phyloP scores from a whole-genome alignment of 1,139 yeast species.

The Yamadazyma atlantica region DNA sequence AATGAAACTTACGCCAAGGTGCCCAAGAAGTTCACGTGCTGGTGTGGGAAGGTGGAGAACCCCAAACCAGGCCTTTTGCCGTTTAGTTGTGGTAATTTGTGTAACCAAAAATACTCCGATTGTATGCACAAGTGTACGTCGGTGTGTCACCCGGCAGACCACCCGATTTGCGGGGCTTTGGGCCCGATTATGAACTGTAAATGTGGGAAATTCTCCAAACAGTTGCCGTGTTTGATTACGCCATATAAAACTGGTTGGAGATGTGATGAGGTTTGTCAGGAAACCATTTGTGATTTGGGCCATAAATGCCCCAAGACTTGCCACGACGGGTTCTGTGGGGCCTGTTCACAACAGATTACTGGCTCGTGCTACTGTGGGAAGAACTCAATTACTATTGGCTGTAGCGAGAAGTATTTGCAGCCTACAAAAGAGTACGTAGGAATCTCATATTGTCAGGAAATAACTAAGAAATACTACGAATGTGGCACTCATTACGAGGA shows the following conservation, averaged over 20 bases:
- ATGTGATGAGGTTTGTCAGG: constrained; percentile 64
- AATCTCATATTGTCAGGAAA: constrained; percentile 55
- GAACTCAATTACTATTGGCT: constrained; percentile 40
- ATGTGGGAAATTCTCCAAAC: constrained; percentile 70
- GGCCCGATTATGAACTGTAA: constrained; percentile 69
- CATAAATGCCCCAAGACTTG: constrained; percentile 57
- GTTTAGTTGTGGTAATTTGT: constrained; percentile 87
- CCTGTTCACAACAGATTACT: constrained; percentile 43
- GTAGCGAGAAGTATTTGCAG: constrained; percentile 46
- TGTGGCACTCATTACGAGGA: constrained; percentile 69
- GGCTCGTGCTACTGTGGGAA: constrained; percentile 78
- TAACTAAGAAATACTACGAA: constrained; percentile 51
- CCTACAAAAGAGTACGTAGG: constrained; percentile 56
- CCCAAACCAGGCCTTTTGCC: constrained; percentile 67
- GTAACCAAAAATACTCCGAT: constrained; percentile 52
- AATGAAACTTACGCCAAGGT: constrained; percentile 52
- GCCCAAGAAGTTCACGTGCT: constrained; percentile 71
- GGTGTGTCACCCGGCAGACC: constrained; percentile 89
- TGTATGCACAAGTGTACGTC: constrained; percentile 78
- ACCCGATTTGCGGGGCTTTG: constrained; percentile 75
- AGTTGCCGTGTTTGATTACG: constrained; percentile 71
- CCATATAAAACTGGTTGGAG: constrained; percentile 69
- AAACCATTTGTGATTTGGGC: constrained; percentile 65
- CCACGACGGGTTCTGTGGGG: constrained; percentile 81
- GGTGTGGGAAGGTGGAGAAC: constrained; percentile 82